These are phyloP conservation scores for Medicago arabica DNA, from an alignment of 306 rosid genomes.

Conservation along the genomic window DNA sequence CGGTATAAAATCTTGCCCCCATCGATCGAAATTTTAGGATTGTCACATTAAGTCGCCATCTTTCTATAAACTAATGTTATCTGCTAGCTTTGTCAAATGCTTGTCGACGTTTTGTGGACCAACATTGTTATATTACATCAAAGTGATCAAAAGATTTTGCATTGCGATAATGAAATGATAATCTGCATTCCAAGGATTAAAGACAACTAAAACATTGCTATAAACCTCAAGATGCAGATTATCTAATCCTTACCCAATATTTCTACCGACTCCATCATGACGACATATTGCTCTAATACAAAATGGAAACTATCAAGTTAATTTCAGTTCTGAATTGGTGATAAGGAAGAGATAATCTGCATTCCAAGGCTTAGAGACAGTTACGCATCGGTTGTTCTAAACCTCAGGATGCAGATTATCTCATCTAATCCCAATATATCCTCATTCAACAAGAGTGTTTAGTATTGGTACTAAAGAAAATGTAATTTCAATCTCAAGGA, in stretches of 20 bases:
- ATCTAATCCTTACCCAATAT: slow-evolving; percentile 12
- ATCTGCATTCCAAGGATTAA: slow-evolving; percentile 37
- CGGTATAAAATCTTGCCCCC: too few species aligned
- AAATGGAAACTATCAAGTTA: neutral
- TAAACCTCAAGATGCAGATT: slow-evolving; percentile 54
- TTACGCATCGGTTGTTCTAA: slow-evolving; percentile 44
- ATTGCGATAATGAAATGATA: slow-evolving; percentile 21
- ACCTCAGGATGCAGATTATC: slow-evolving; percentile 46
- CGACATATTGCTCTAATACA: too few species aligned
- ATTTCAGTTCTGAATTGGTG: neutral
- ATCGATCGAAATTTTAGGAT: too few species aligned
- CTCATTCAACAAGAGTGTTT: neutral
- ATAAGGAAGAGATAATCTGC: neutral
- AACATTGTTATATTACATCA: neutral
- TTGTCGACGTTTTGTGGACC: neutral
- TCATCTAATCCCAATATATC: neutral
- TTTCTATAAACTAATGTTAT: too few species aligned
- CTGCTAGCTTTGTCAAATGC: neutral
- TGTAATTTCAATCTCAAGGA: neutral
- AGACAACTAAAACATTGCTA: slow-evolving; percentile 35
- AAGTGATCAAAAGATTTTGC: neutral
- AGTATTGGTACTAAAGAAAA: too few species aligned
- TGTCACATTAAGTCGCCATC: too few species aligned
- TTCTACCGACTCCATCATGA: neutral
- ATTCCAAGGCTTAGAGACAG: slow-evolving; percentile 2